These are phyloP conservation scores for Fusarium citri DNA, from an alignment of 2,329 filamentous ascomycete species.

Conservation along the genomic window DNA sequence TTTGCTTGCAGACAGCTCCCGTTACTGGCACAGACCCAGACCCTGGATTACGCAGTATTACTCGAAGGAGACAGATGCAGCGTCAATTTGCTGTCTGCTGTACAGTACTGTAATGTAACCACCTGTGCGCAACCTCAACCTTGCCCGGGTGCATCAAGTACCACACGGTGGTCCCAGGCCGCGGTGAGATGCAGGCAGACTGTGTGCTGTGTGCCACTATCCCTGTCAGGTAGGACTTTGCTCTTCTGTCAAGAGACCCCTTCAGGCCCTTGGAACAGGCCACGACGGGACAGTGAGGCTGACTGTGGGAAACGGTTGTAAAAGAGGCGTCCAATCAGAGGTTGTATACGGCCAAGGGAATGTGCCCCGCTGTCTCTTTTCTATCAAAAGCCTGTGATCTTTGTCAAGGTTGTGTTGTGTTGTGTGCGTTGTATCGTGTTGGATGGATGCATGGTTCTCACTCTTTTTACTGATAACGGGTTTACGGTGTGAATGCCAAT, in stretches of 20 bases:
- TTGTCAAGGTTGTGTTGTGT: neutral
- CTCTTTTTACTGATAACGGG: slow-evolving; percentile 18
- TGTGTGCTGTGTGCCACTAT: slow-evolving; percentile 19
- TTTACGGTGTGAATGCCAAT: slow-evolving; percentile 23
- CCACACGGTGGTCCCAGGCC: slow-evolving; percentile 38
- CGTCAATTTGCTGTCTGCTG: slow-evolving; percentile 13
- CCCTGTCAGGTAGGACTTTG: slow-evolving; percentile 28
- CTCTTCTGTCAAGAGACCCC: slow-evolving; percentile 32
- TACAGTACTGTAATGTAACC: slow-evolving; percentile 13
- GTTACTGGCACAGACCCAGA: slow-evolving; percentile 32
- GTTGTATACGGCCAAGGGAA: slow-evolving; percentile 19
- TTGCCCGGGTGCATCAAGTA: slow-evolving; percentile 32
- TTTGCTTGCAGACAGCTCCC: slow-evolving; percentile 18
- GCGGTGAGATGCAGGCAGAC: slow-evolving; percentile 37
- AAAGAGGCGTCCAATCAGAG: slow-evolving; percentile 41
- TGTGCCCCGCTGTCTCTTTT: slow-evolving; percentile 33
- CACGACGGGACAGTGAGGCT: slow-evolving; percentile 45
- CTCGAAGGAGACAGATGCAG: slow-evolving; percentile 45
- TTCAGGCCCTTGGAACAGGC: slow-evolving; percentile 28
- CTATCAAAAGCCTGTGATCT: slow-evolving; percentile 33
- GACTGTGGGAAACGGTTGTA: slow-evolving; percentile 39
- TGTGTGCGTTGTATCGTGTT: slow-evolving; percentile 1
- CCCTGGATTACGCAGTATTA: slow-evolving; percentile 33
- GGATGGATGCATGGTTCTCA: slow-evolving; percentile 35
- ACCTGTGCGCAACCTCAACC: slow-evolving; percentile 35